Evolutionary conservation across 2,329 filamentous ascomycete genomes (phyloP).

Genomic region (Sordariomycetes sp.): DNA sequence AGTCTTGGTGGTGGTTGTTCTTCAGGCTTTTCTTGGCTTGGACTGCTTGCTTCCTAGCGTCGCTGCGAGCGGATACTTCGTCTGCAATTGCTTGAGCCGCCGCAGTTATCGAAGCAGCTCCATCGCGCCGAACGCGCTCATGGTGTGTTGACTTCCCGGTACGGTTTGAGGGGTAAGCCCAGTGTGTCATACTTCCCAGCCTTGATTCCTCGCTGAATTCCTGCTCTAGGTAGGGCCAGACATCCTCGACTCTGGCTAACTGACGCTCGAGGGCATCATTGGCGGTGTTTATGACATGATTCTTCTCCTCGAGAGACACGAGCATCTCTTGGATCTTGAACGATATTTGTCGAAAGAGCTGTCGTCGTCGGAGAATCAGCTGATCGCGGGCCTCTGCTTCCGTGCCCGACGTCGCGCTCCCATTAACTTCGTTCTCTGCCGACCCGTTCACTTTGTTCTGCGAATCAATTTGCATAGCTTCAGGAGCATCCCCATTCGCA

Average conservation of each 20-base stretch:
- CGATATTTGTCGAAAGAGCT: slow-evolving; percentile 70
- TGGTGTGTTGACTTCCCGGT: slow-evolving; percentile 53
- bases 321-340: slow-evolving; percentile 77
- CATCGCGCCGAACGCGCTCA: slow-evolving; percentile 70
- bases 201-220: slow-evolving; percentile 95
- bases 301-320: slow-evolving; percentile 91
- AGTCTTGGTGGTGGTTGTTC: slow-evolving; percentile 53
- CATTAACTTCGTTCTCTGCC: background rate
- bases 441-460: slow-evolving; percentile 38
- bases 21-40: slow-evolving; percentile 66
- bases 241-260: slow-evolving; percentile 72
- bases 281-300: slow-evolving; percentile 88
- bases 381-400: slow-evolving; percentile 28
- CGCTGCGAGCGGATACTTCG: slow-evolving; percentile 76
- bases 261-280: slow-evolving; percentile 84
- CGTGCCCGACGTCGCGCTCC: background rate
- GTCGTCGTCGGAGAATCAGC: slow-evolving; percentile 55
- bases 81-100: slow-evolving; percentile 70
- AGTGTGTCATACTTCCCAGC: slow-evolving; percentile 83
- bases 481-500: slow-evolving; percentile 21
- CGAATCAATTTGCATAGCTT: slow-evolving; percentile 37
- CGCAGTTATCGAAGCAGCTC: slow-evolving; percentile 67
- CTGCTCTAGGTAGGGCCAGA: slow-evolving; percentile 75
- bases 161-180: slow-evolving; percentile 88
- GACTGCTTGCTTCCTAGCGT: slow-evolving; percentile 74